Percentiles rank a stretch among this genome's conserved stretches.
Evolutionary conservation across 495 filamentous ascomycete genomes (phyloP).

Genomic region (Terfezia claveryi): DNA sequence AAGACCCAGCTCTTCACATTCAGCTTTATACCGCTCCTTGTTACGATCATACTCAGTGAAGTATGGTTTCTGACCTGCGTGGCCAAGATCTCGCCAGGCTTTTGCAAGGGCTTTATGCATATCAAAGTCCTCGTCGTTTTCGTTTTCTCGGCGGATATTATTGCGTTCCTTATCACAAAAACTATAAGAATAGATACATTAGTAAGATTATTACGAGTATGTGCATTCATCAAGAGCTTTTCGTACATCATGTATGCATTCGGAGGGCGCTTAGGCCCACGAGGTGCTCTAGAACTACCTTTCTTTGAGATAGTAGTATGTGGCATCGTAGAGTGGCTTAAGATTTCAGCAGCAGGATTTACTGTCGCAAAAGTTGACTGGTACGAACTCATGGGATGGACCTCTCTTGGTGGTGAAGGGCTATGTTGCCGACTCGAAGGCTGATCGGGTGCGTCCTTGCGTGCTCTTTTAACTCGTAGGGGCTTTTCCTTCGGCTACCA

Average conservation of each 20-base stretch:
- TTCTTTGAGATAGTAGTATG: conserved; percentile 9
- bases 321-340: conserved; percentile 6
- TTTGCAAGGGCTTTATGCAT: conserved; percentile 21
- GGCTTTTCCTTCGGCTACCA: conserved; percentile 73
- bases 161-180: too few species aligned
- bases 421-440: neutral
- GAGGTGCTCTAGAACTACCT: conserved; percentile 13
- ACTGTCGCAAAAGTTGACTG: neutral
- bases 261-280: conserved; percentile 18
- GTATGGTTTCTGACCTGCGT: conserved; percentile 20
- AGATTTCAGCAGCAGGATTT: neutral
- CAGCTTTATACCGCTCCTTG: conserved; percentile 10
- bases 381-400: neutral
- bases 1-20: neutral
- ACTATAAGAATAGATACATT: too few species aligned
- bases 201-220: neutral
- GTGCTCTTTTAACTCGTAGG: conserved; percentile 64
- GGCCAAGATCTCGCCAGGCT: conserved; percentile 19
- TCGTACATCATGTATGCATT: conserved; percentile 21
- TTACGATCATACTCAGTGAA: conserved; percentile 19
- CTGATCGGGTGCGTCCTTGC: conserved; percentile 20
- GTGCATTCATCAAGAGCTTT: neutral
- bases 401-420: neutral
- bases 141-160: conserved; percentile 15
- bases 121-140: conserved; percentile 19